Percentiles rank a stretch among this genome's conserved stretches.
These are phyloP conservation scores for Cercospora zeae-maydis DNA, from an alignment of 2,329 filamentous ascomycete species.

Conservation along the genomic window DNA sequence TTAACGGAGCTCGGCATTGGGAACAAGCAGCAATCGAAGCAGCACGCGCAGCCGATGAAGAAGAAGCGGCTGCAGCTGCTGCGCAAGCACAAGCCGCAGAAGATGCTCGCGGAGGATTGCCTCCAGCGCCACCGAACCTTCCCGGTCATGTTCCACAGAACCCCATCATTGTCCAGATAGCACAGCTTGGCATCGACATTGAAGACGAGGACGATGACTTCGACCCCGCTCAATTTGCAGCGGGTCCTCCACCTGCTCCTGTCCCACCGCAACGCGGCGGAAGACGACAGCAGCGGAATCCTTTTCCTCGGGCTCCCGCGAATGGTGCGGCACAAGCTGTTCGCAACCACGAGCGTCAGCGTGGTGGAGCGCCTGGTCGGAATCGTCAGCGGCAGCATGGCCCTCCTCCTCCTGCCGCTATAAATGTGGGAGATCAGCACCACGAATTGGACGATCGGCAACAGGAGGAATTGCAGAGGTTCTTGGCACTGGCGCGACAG, in stretches of 20 bases:
- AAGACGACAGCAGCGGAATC: conserved; percentile 25
- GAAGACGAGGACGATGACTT: conserved; percentile 9
- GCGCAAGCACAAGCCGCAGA: conserved; percentile 29
- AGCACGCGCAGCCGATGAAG: conserved; percentile 33
- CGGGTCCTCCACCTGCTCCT: neutral
- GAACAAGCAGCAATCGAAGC: conserved; percentile 42
- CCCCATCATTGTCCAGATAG: conserved; percentile 22
- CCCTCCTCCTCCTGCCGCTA: neutral
- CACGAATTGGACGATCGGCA: conserved; percentile 26
- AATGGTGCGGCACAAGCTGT: conserved; percentile 23
- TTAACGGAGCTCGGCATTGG: conserved; percentile 42
- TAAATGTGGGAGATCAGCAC: conserved; percentile 14
- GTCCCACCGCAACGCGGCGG: conserved; percentile 5
- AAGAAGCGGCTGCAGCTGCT: conserved; percentile 34
- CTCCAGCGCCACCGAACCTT: conserved; percentile 13
- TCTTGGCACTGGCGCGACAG: conserved; percentile 50
- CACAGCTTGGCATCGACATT: conserved; percentile 21
- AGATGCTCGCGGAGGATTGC: conserved; percentile 14
- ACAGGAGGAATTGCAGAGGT: conserved; percentile 46
- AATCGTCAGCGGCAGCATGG: conserved; percentile 14
- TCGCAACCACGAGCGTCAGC: conserved; percentile 18
- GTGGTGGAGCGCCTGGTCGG: conserved; percentile 10
- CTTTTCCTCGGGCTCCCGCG: conserved; percentile 25
- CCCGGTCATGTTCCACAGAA: conserved; percentile 11
- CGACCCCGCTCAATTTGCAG: neutral